Conservation (phyloP, 768 basidiomycete species). For the Kwoniella europaea region DNA sequence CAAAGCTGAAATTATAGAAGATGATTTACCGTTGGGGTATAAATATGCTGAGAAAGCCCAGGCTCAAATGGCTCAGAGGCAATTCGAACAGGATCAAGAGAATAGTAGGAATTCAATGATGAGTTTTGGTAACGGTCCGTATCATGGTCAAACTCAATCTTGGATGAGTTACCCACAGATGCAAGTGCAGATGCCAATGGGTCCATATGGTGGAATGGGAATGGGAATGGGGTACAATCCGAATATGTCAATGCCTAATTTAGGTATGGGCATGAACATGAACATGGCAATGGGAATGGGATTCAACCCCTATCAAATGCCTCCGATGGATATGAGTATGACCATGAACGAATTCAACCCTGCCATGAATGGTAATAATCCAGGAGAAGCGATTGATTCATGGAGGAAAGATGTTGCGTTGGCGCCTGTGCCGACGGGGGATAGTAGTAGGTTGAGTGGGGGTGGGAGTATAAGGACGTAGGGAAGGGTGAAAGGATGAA, state of each 20-base stretch:
- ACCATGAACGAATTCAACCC: neutral
- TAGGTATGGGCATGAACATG: constrained; percentile 24
- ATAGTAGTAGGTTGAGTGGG: constrained; percentile 6
- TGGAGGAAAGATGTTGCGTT: constrained; percentile 49
- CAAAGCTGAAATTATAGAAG: constrained; percentile 38
- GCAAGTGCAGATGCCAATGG: constrained; percentile 16
- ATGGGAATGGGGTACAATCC: constrained; percentile 10
- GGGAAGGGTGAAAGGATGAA: neutral
- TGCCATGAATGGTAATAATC: constrained; percentile 3
- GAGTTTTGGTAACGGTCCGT: neutral
- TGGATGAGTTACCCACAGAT: constrained; percentile 7
- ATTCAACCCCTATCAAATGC: neutral
- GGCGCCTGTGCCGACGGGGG: constrained; percentile 26
- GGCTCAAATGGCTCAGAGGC: constrained; percentile 15
- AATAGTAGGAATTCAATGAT: neutral
- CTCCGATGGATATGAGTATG: constrained; percentile 9
- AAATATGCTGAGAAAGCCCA: constrained; percentile 43
- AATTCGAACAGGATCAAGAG: neutral
- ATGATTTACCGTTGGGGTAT: constrained; percentile 54
- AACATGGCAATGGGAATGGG: constrained; percentile 13
- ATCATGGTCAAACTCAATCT: neutral
- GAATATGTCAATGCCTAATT: constrained; percentile 14
- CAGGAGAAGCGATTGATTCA: constrained; percentile 38
- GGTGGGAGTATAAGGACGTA: neutral
- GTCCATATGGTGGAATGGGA: constrained; percentile 3